Evolutionary conservation across 2,329 filamentous ascomycete species (phyloP).

Genomic region (Bertia moriformis): DNA sequence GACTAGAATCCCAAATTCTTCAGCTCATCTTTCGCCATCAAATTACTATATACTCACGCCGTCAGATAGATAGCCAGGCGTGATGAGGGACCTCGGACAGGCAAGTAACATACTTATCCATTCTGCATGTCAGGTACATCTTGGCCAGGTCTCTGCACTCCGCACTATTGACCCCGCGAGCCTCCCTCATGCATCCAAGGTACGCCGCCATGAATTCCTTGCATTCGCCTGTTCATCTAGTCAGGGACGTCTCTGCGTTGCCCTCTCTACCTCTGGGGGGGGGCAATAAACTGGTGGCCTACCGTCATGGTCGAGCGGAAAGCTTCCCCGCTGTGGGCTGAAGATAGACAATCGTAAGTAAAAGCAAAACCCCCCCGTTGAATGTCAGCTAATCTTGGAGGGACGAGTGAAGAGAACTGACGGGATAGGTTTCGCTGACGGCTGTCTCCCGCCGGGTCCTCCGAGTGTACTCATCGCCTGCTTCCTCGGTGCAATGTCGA

Average conservation of each 20-base stretch:
- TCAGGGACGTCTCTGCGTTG: conserved; percentile 2
- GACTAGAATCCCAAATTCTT: conserved; percentile 77
- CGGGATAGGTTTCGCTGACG: conserved; percentile 56
- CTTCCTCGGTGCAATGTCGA: too few relatives aligned
- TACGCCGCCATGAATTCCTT: conserved; percentile 77
- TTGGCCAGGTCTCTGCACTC: conserved; percentile 78
- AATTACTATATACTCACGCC: conserved; percentile 47
- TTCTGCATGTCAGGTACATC: conserved; percentile 75
- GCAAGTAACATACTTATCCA: conserved; percentile 62
- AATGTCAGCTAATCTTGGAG: background rate
- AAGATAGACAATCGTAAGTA: too few relatives aligned
- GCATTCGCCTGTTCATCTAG: conserved; percentile 59
- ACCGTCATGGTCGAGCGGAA: conserved; percentile 91
- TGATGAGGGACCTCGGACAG: conserved; percentile 1
- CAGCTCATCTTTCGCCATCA: conserved; percentile 93
- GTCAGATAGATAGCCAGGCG: background rate
- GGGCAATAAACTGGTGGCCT: conserved; percentile 6
- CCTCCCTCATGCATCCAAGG: conserved; percentile 71
- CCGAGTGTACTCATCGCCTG: conserved; percentile 61
- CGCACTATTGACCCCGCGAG: conserved; percentile 70
- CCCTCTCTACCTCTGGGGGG: background rate
- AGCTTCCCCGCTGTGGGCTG: conserved; percentile 81
- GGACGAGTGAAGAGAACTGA: conserved; percentile 23
- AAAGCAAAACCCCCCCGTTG: too few relatives aligned
- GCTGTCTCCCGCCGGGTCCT: conserved; percentile 50